Evolutionary conservation across 1,139 yeast species (phyloP), one percentile per base, ranked within the genome.

Genomic region (Lodderomyces theae): DNA sequence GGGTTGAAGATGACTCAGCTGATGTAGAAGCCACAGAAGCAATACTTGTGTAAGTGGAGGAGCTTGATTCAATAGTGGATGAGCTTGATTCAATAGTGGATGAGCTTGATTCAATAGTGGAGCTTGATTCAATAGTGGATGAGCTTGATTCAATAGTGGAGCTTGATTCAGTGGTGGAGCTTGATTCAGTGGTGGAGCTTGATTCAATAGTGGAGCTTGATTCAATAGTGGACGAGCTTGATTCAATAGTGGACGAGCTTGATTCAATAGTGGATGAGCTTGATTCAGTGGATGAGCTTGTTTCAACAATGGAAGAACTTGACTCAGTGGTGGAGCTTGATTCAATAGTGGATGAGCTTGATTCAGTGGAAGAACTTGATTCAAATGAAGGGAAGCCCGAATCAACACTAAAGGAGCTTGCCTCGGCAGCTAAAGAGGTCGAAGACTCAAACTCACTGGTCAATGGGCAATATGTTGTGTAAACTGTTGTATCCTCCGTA

Each of bases 401-500:
- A 5, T 24, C 26, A 24, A 24, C 11, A 24, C n/a, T n/a, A n/a
- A n/a, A 24, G 8, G 22, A 19, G 22, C 22, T 19, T 19, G 29
- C 16, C 13, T 22, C 39, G 19, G 28, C 21, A 8, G 22, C n/a
- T n/a, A n/a, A n/a, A n/a, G n/a, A n/a, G n/a, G n/a, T n/a, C n/a
- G n/a, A n/a, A n/a, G n/a, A n/a, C n/a, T n/a, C n/a, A n/a, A n/a
- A n/a, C n/a, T n/a, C n/a, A n/a, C n/a, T n/a, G n/a, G n/a, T n/a
- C n/a, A n/a, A n/a, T n/a, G n/a, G n/a, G n/a, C n/a, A n/a, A n/a
- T n/a, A n/a, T n/a, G n/a, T n/a, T n/a, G n/a, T n/a, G n/a, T n/a
- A n/a, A n/a, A n/a, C n/a, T n/a, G n/a, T n/a, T n/a, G n/a, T 21
- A 28, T 32, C 45, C 19, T 34, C 48, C 43, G 66, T 62, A 29